Base-by-base conservation (phyloP, 805 yeast genomes). In the Monosporozyma yasuniensis region DNA sequence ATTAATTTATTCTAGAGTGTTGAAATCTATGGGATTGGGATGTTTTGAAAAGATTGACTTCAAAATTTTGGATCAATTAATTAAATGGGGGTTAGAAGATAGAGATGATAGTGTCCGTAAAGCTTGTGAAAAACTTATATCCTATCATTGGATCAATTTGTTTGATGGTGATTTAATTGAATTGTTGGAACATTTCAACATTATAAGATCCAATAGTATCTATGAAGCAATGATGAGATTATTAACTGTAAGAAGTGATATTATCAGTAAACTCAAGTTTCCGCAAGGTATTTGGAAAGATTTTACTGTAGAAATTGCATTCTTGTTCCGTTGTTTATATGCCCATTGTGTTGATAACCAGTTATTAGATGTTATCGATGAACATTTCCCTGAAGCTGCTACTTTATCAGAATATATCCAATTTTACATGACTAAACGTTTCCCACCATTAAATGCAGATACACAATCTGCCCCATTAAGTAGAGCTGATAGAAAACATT, bases 61-160 rank as follows among this genome's bases (percentile, higher is more conserved):
- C 9, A 70, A 71, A 7, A 71, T 77, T 30, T 71, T 96, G 41
- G 91, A 85, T 50, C 75, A 77, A 49, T 64, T 93, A 22, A 71
- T 93, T 19, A 72, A 75, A 42, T 86, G 96, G 88, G 98, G 99
- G 3, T 72, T 91, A 47, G 80, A 79, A 53, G 99, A 91, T 66
- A 78, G 97, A 56, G 96, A 90, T 55, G 79, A 74, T 4, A 56
- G 72, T 5, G 97, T 93, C 1, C 71, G 79, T 55, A 71, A 70
- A 25, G 91, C 96, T 0, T 88, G 96, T 4, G 67, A 75, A 1
- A 77, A 78, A 54, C 76, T 89, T 80, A 72, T 93, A 43, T 75
- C 86, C 2, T 68, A 71, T 25, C 75, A 75, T 42, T 93, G 98
- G 98, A 74, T 85, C 47, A 77, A 77, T 23, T 71, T 76, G 4